These are phyloP conservation scores for Fusarium fujikuroi DNA, from an alignment of 2,329 filamentous ascomycete species.

Conservation along the genomic window DNA sequence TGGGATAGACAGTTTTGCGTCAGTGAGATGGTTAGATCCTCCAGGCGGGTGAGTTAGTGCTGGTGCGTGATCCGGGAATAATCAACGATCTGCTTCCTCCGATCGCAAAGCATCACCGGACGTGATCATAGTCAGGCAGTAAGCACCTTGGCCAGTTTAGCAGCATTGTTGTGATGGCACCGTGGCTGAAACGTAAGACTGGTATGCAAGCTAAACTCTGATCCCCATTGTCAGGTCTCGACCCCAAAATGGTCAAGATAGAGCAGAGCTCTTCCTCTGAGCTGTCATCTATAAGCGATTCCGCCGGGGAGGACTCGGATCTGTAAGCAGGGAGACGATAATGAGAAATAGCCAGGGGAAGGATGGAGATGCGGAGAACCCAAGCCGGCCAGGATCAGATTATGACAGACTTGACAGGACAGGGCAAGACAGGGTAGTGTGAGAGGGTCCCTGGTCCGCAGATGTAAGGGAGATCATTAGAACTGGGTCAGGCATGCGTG, in stretches of 20 bases:
- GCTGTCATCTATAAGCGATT: not conserved
- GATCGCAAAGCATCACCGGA: not conserved
- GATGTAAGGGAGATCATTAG: conserved; percentile 26
- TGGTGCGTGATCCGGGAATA: conserved; percentile 26
- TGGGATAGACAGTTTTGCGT: conserved; percentile 23
- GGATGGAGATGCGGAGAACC: conserved; percentile 22
- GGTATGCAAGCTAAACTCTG: conserved; percentile 37
- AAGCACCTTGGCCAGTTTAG: conserved; percentile 5
- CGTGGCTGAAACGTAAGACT: conserved; percentile 42
- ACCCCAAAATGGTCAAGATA: not conserved
- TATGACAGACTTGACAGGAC: not conserved
- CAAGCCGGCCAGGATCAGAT: not conserved
- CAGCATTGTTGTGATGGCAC: not conserved
- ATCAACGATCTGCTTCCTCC: not conserved
- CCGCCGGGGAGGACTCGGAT: conserved; percentile 5
- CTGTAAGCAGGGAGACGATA: conserved; percentile 21
- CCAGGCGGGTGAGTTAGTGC: conserved; percentile 16
- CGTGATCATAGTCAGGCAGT: conserved; percentile 6
- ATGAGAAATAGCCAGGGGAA: conserved; percentile 1
- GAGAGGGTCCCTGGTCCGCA: not conserved
- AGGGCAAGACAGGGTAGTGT: not conserved
- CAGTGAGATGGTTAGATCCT: conserved; percentile 17
- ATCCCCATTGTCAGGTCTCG: conserved; percentile 15
- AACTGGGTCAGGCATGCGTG: not conserved
- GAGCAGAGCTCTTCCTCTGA: not conserved